phyloP scores from a whole-genome alignment of 164 flowering plant species.

The Buxus sempervirens region DNA sequence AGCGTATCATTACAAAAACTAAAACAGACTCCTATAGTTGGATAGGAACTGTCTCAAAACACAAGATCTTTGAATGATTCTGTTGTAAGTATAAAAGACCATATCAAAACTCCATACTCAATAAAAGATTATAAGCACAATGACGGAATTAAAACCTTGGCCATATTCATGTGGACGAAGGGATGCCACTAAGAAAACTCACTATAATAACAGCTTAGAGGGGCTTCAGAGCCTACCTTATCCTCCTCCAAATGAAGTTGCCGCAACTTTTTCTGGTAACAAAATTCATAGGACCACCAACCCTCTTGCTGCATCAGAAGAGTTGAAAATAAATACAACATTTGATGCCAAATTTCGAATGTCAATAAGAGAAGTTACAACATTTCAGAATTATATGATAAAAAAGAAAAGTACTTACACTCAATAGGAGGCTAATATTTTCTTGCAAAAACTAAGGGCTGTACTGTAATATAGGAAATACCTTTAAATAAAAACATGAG shows the following conservation, averaged over 20 bases:
- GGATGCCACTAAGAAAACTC: neutral
- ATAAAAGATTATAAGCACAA: neutral
- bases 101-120: neutral
- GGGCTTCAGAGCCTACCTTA: constrained; percentile 49
- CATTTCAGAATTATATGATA: neutral
- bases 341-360: neutral
- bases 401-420: neutral
- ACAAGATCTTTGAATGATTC: no score
- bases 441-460: neutral
- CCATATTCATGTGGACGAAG: neutral
- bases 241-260: constrained; percentile 87
- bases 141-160: neutral
- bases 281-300: constrained; percentile 98
- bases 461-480: constrained; percentile 1
- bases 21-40: no score
- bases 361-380: neutral
- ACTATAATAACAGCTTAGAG: neutral
- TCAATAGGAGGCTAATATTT: neutral
- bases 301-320: constrained; percentile 84
- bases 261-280: constrained; percentile 64
- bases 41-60: no score
- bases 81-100: neutral
- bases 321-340: constrained; percentile 8
- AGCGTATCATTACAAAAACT: no score
- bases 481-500: neutral